Conservation (phyloP, 179 eudicot species). For the Silene vulgaris region DNA sequence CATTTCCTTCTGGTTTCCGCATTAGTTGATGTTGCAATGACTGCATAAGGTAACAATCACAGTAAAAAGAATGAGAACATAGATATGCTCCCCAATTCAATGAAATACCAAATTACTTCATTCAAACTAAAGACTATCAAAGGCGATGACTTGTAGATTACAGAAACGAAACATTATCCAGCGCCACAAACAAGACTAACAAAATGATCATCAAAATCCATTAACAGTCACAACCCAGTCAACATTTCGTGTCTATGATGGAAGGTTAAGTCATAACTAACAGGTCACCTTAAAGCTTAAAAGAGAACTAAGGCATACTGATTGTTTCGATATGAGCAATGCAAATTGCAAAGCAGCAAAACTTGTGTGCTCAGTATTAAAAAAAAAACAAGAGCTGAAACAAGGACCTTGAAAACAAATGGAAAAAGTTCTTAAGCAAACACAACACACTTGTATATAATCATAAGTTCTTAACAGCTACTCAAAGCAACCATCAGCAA, state of each 20-base stretch:
- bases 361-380: background rate
- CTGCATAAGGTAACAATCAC: slow-evolving; percentile 33
- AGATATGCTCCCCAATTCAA: background rate
- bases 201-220: slow-evolving; percentile 1
- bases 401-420: background rate
- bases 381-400: no score
- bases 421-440: background rate
- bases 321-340: slow-evolving; percentile 5
- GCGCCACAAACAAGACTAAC: background rate
- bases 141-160: background rate
- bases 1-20: slow-evolving; percentile 76
- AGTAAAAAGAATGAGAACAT: background rate
- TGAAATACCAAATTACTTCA: background rate
- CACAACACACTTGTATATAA: background rate
- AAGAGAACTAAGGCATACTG: background rate
- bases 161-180: background rate
- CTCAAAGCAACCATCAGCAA: background rate
- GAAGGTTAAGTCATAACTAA: background rate
- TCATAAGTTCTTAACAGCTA: background rate
- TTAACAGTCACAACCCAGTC: background rate
- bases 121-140: background rate
- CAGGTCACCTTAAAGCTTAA: background rate
- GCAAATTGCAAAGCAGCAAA: background rate
- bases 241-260: background rate
- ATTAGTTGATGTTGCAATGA: slow-evolving; percentile 60